These are phyloP conservation scores for Arachnomyces sp. DNA, from an alignment of 2,329 filamentous ascomycete genomes.

Conservation along the genomic window DNA sequence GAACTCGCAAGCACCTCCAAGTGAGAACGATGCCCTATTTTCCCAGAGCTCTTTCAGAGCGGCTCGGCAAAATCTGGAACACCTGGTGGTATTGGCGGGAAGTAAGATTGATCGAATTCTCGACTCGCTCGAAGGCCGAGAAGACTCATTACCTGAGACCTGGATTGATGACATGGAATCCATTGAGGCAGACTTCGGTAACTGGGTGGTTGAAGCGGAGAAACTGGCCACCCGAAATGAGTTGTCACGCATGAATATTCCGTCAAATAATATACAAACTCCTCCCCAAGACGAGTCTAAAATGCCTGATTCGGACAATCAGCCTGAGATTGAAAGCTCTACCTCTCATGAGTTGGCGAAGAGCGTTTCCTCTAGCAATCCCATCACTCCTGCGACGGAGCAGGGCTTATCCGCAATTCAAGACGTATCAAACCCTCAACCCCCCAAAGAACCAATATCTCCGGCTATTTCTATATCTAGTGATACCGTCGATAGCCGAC, in stretches of 20 bases:
- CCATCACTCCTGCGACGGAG: too few relatives aligned
- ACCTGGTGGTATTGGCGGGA: conserved; percentile 63
- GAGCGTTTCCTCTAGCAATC: too few relatives aligned
- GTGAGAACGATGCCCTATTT: conserved; percentile 21
- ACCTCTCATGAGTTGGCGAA: too few relatives aligned
- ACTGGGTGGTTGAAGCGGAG: conserved; percentile 75
- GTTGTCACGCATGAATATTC: conserved; percentile 22
- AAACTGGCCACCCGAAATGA: conserved; percentile 63
- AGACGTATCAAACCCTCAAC: too few relatives aligned
- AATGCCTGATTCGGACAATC: too few relatives aligned
- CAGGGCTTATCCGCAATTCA: too few relatives aligned
- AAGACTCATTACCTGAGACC: conserved; percentile 73
- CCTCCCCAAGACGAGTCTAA: too few relatives aligned
- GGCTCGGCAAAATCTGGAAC: conserved; percentile 51
- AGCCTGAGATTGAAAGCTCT: too few relatives aligned
- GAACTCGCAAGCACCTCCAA: conserved; percentile 18
- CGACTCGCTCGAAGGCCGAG: conserved; percentile 73
- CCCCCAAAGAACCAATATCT: too few relatives aligned
- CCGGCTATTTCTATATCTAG: too few relatives aligned
- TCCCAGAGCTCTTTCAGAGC: conserved; percentile 34
- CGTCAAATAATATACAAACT: background rate
- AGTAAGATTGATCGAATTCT: conserved; percentile 74
- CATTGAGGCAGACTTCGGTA: conserved; percentile 67
- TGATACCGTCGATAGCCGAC: too few relatives aligned
- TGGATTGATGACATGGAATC: conserved; percentile 85